Evolutionary conservation across 805 yeast genomes (phyloP), one percentile per base, ranked within the genome.

Genomic region (Helenozyma rhizophorensis): DNA sequence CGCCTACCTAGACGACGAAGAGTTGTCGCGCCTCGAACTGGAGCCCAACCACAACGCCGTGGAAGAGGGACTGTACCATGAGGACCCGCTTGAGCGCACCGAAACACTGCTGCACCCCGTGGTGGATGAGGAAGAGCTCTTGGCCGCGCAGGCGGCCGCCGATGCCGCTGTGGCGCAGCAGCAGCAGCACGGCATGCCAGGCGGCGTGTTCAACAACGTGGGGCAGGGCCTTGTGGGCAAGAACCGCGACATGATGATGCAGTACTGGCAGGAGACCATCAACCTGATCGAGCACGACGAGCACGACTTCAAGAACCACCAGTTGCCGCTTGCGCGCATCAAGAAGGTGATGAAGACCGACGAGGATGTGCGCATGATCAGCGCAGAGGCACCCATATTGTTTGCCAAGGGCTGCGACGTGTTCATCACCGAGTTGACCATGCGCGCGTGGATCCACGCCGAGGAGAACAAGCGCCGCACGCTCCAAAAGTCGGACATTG

Each of bases 361-460:
- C 56, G 95, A 87, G 54, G 97, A 90, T 44, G 97, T 93, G 24
- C 76, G 88, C 44, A 93, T 93, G 99, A 93, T 93, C 36, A 79
- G 93, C 43, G 97, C 98, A 2, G 99, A 93, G 62, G 97, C 97
- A 1, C 98, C 99, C 2, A 88, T 93, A 21, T 62, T 93, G 39
- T 93, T 93, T 65, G 97, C 98, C 28, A 93, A 93, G 58, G 97
- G 97, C 1, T 93, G 98, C 61, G 99, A 93, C 56, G 80, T 93
- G 22, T 93, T 93, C 60, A 90, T 93, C 47, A 89, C 98, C 1
- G 99, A 93, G 57, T 67, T 93, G 34, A 89, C 99, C 10, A 89
- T 93, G 96, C 72, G 99, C 37, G 97, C 98, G 6, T 93, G 98
- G 98, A 87, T 93, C 41, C 96, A 89, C 50, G 96, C 97, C 3